Base-by-base conservation (phyloP, 768 basidiomycete genomes). In the Pleurotus ostreatus region DNA sequence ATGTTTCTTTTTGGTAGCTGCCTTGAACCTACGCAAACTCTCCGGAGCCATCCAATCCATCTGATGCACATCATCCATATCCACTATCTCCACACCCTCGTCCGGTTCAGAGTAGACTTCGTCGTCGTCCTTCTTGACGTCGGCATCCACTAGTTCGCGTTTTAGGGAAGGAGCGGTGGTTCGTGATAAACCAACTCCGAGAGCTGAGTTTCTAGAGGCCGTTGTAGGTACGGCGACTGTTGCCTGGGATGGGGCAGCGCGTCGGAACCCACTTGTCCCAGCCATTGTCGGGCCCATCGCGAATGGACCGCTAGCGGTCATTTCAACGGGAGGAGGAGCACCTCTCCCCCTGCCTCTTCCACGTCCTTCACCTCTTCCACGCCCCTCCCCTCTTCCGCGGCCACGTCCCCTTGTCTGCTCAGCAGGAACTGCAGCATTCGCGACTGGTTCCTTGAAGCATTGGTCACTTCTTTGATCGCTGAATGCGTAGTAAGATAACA, bases 11-110 rank as follows among this genome's bases (percentile, higher is more conserved):
- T 74, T 71, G 13, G 54, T 53, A 44, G 62, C 62, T 22, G 54
- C 59, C 15, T 67, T 75, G 54, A 84, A 81, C 60, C 74, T 84
- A 55, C 72, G 75, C 55, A 92, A 64, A 58, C 78, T 84, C 65
- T 92, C 89, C 0, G 92, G 92, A 6, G 92, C 92, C 86, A 91
- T 91, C 84, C 86, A 92, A 67, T 94, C 92, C 83, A 94, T 82
- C 59, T 84, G 74, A 49, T 79, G 72, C 26, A 94, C 83, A 57
- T 86, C 78, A 26, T 86, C 84, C 82, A 94, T 88, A 63, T 94
- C 92, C 40, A 94, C 75, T 52, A 93, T 91, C 71, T 92, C 89
- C 22, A 92, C 87, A 9, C 89, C 91, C 55, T 92, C 89, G 62
- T 93, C 92, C 11, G 89, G 88, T 58, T 94, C 92, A 15, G 92